Evolutionary conservation across 31 red algal species (phyloP), one percentile per base, ranked within the genome.

Genomic region (Odonthalia washingtoniensis): DNA sequence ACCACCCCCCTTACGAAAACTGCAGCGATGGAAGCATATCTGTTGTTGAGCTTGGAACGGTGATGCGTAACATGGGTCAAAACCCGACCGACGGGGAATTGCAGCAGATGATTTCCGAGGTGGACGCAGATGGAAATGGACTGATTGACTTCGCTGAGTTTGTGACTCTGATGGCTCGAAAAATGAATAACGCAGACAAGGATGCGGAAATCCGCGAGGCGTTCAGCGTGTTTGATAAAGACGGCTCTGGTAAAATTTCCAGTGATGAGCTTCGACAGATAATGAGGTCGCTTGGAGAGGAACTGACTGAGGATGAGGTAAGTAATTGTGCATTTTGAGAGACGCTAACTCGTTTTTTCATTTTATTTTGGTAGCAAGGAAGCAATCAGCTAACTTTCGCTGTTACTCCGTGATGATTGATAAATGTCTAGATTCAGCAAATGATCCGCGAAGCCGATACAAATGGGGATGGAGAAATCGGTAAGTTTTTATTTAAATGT

Each of bases 71-170:
- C 53, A 80, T 98, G 84, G 96, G 96, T 1, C 93, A 95, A 46
- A 98, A 93, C 64, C 96, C 96, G 2, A 95, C 96, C 21, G 93
- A 98, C 33, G 77, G 65, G 24, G 89, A 95, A 64, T 70, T 98
- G 33, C 82, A 78, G 44, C 88, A 95, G 57, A 98, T 98, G 96
- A 95, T 98, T 28, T 89, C 87, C 49, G 93, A 95, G 52, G 93
- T 98, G 43, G 96, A 98, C 61, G 91, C 90, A 42, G 96, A 98
- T 52, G 93, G 96, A 6, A 91, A 92, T 40, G 96, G 96, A 1
- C 92, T 87, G 16, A 98, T 98, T 41, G 96, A 98, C 67, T 98
- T 98, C 85, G 90, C 87, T 43, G 96, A 98, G 77, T 98, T 98
- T 84, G 83, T 95, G 5, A 88, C 93, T 33, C 88, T 98, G 57